Evolutionary conservation across 2,329 filamentous ascomycete species (phyloP), one percentile per base, ranked within the genome.

Genomic region (Domatiomyces catenatus): DNA sequence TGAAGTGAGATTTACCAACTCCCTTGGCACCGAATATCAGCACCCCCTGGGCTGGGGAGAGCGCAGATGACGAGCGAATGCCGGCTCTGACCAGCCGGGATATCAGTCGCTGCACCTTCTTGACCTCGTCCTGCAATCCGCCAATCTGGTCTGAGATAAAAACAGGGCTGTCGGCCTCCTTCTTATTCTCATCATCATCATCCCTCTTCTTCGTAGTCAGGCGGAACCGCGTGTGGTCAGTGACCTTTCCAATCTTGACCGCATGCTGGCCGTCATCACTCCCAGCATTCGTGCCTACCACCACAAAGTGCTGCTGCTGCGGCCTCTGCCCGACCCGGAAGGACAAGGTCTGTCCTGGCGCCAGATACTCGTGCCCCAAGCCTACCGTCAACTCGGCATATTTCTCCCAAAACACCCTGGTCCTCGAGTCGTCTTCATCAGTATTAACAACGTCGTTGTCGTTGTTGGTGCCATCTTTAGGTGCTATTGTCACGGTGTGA

Each of bases 21-120:
- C 90, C 89, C 54, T 79, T 78, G 17, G 85, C 81, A 12, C 90
- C 90, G 63, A 93, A 82, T 3, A 95, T 71, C 20, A 92, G 73
- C 36, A 92, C 75, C 0, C 79, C 80, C 48, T 76, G 75, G 69
- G 58, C 67, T 59, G 62, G 64, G 15, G 32, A 39, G 32, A 39
- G 32, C 32, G 20, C 42, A 19, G 22, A n/a, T n/a, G n/a, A n/a
- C n/a, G n/a, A n/a, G n/a, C n/a, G n/a, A 45, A 45, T 17, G 42
- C 49, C 24, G n/a, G 56, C 49, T 6, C 36, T 42, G 8, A 53
- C 45, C 18, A 59, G n/a, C n/a, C 50, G 20, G 43, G 48, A 20
- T 22, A 59, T 44, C 42, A 60, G 54, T 12, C 45, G 48, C 18
- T 50, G 53, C 12, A 60, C 24, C 20, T 56, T 39, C 32, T 45